A percentile compares a stretch with the other conserved stretches of the same genome.
phyloP scores from a whole-genome alignment of 2,329 filamentous ascomycete species.

The Scorias spongiosa region DNA sequence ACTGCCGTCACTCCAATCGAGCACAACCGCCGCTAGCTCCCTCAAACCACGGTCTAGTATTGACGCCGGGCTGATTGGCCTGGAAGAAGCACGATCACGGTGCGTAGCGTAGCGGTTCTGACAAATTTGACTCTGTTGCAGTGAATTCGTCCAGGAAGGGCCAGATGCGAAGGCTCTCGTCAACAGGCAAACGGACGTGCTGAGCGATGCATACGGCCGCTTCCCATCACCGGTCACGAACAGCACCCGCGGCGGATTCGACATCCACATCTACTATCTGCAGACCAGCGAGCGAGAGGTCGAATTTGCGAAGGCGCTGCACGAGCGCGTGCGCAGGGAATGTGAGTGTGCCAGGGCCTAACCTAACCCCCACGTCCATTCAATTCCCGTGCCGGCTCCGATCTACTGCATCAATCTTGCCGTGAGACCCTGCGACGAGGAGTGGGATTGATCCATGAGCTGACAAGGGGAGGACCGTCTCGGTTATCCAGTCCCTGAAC shows the following conservation, averaged over 20 bases:
- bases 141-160: slow-evolving; percentile 22
- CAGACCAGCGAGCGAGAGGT: slow-evolving; percentile 45
- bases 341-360: slow-evolving; percentile 33
- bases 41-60: too few species aligned
- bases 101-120: too few species aligned
- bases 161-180: slow-evolving; percentile 64
- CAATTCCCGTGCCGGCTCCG: not conserved
- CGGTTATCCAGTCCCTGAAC: slow-evolving; percentile 52
- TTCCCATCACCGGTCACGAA: slow-evolving; percentile 57
- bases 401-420: not conserved
- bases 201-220: slow-evolving; percentile 51
- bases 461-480: not conserved
- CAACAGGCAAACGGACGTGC: slow-evolving; percentile 46
- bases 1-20: too few species aligned
- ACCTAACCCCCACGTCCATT: not conserved
- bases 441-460: not conserved
- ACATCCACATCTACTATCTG: slow-evolving; percentile 75
- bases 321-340: slow-evolving; percentile 65
- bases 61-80: too few species aligned
- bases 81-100: too few species aligned
- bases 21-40: too few species aligned
- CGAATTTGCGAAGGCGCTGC: slow-evolving; percentile 55
- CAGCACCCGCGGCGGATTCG: slow-evolving; percentile 56
- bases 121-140: slow-evolving; percentile 3
- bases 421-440: not conserved